Evolutionary conservation across 1,284 basidiomycete species (phyloP).

Genomic region (Pterula multifida): DNA sequence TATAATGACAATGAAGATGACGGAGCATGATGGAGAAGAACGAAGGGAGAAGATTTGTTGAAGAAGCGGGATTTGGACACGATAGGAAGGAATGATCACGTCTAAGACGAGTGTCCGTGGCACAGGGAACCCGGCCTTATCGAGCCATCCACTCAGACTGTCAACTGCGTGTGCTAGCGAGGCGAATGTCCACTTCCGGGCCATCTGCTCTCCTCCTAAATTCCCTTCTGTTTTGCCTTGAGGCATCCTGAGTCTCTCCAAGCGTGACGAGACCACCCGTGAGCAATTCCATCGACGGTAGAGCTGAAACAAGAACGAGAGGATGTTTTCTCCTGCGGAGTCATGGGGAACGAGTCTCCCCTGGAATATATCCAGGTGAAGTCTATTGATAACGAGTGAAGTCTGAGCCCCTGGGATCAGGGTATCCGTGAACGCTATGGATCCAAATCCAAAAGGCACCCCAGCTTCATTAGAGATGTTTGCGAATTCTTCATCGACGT

Average conservation of each 20-base stretch:
- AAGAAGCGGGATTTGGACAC: conserved; percentile 35
- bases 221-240: conserved; percentile 29
- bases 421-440: conserved; percentile 42
- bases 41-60: conserved; percentile 29
- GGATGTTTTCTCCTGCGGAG: conserved; percentile 48
- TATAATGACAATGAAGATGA: conserved; percentile 46
- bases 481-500: background rate
- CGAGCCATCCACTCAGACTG: conserved; percentile 26
- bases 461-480: background rate
- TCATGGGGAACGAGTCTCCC: conserved; percentile 36
- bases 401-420: conserved; percentile 51
- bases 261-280: conserved; percentile 27
- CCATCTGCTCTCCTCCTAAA: conserved; percentile 9
- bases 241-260: conserved; percentile 36
- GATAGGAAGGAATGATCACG: conserved; percentile 42
- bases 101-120: conserved; percentile 35
- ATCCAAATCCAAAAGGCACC: conserved; percentile 36
- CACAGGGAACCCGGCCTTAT: conserved; percentile 12
- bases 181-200: conserved; percentile 32
- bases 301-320: conserved; percentile 40
- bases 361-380: conserved; percentile 42
- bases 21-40: conserved; percentile 26
- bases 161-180: conserved; percentile 28
- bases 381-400: conserved; percentile 42
- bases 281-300: conserved; percentile 46